Evolutionary conservation across 1,284 basidiomycete genomes (phyloP).

Genomic region (Trichosporon ovoides): DNA sequence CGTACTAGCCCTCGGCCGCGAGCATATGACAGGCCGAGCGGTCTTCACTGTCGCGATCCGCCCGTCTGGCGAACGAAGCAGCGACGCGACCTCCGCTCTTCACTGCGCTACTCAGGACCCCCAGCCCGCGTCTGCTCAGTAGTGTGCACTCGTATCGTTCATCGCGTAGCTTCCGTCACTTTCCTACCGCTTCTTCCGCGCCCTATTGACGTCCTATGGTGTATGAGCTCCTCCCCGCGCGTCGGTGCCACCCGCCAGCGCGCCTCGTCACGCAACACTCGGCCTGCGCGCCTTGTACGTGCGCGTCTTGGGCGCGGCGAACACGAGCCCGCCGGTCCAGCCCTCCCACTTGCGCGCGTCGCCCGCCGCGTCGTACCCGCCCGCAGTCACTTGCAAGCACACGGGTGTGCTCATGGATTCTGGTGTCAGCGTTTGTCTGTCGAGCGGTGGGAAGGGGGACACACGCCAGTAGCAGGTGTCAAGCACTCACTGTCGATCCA

Average conservation of each 20-base stretch:
- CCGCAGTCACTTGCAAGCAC: conserved; percentile 5
- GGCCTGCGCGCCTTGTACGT: not conserved
- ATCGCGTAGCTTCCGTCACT: no score
- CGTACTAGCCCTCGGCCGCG: no score
- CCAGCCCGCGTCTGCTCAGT: no score
- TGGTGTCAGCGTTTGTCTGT: conserved; percentile 2
- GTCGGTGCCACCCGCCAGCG: not conserved
- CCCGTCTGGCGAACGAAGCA: no score
- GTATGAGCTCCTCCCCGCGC: no score
- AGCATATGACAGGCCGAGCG: no score
- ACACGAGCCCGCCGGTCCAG: not conserved
- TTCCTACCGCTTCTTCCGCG: no score
- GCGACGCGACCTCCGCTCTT: no score
- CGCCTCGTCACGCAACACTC: not conserved
- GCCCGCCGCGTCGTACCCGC: conserved; percentile 25
- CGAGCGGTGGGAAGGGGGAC: not conserved
- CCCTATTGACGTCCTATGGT: no score
- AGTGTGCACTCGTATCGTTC: no score
- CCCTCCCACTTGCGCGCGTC: conserved; percentile 35
- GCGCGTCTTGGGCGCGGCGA: not conserved
- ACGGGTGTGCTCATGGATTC: conserved; percentile 24
- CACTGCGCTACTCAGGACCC: no score
- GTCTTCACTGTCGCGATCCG: no score
- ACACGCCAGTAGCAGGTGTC: not conserved
- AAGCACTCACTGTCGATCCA: conserved; percentile 24